These are phyloP conservation scores for Cydonia oblonga DNA, from an alignment of 331 rosid species.

Conservation along the genomic window DNA sequence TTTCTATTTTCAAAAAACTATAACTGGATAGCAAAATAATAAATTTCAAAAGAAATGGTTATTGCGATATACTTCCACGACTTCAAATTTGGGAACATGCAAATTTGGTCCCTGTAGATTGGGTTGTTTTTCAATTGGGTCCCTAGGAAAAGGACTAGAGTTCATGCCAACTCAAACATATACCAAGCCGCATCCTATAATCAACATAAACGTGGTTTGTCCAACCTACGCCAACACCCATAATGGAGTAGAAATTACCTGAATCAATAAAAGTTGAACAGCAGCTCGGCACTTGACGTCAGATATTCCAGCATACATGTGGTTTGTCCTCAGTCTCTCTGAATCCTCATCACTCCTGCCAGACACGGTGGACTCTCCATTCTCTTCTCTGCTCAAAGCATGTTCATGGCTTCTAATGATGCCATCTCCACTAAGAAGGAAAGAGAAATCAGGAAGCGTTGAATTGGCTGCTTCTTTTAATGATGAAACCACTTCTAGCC, in stretches of 20 bases:
- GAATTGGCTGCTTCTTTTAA: constrained; percentile 79
- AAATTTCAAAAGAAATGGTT: neutral
- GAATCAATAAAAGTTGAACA: constrained; percentile 88
- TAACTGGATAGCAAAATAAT: neutral
- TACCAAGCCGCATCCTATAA: neutral
- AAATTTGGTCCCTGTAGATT: neutral
- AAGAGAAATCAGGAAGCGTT: constrained; percentile 74
- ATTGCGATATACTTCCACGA: neutral
- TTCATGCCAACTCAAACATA: neutral
- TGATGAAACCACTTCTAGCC: constrained; percentile 86
- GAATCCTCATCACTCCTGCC: constrained; percentile 37
- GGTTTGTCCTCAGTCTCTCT: constrained; percentile 33
- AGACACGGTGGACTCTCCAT: constrained; percentile 38
- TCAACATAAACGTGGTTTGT: neutral
- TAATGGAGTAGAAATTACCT: constrained; percentile 41
- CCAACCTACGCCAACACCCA: neutral
- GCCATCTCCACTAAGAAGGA: constrained; percentile 37
- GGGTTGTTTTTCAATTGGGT: neutral
- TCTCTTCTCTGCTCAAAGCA: constrained; percentile 32
- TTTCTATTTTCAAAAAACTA: neutral
- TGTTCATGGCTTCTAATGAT: constrained; percentile 26
- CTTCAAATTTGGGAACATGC: neutral
- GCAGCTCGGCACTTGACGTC: constrained; percentile 91
- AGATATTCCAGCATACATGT: constrained; percentile 45
- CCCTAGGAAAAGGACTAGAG: neutral